Percentiles rank a stretch among this genome's conserved stretches.
Evolutionary conservation across 2,329 filamentous ascomycete species (phyloP).

Genomic region (Microcyclosporella mali): DNA sequence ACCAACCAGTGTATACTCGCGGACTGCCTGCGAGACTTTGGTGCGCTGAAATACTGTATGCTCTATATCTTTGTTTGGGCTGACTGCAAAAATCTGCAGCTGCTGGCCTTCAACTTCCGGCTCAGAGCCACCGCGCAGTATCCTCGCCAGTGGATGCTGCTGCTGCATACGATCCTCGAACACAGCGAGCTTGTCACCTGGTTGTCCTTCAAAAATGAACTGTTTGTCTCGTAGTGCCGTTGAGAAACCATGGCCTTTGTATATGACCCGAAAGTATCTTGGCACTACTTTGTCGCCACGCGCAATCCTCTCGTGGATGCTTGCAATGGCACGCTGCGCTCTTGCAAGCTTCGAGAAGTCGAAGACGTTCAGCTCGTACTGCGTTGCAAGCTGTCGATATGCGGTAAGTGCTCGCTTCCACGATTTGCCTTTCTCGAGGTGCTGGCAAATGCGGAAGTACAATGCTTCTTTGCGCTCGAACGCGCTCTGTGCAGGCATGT

Average conservation of each 20-base stretch:
- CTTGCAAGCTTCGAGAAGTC: slow-evolving; percentile 89
- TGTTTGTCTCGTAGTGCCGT: slow-evolving; percentile 76
- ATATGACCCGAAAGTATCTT: slow-evolving; percentile 86
- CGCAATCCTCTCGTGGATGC: slow-evolving; percentile 80
- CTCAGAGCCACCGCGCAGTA: slow-evolving; percentile 65
- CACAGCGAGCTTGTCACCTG: slow-evolving; percentile 67
- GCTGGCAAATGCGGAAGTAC: slow-evolving; percentile 90
- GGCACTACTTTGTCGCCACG: slow-evolving; percentile 73
- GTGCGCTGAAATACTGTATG: slow-evolving; percentile 84
- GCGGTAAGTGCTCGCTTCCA: slow-evolving; percentile 84
- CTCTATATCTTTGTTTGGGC: slow-evolving; percentile 70
- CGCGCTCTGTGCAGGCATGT: slow-evolving; percentile 73
- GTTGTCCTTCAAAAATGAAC: slow-evolving; percentile 80
- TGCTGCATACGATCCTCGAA: slow-evolving; percentile 92
- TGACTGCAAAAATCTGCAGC: slow-evolving; percentile 73
- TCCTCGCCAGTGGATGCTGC: slow-evolving; percentile 78
- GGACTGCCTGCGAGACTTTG: slow-evolving; percentile 72
- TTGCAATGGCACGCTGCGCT: slow-evolving; percentile 82
- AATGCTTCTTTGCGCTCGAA: slow-evolving; percentile 91
- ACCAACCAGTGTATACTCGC: slow-evolving; percentile 79
- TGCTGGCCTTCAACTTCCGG: slow-evolving; percentile 81
- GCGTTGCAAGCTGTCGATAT: slow-evolving; percentile 83
- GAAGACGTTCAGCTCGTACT: slow-evolving; percentile 84
- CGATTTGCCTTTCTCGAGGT: slow-evolving; percentile 89
- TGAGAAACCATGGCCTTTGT: slow-evolving; percentile 84